Conservation (phyloP, 306 rosid genomes). For the Fragaria nilgerrensis region DNA sequence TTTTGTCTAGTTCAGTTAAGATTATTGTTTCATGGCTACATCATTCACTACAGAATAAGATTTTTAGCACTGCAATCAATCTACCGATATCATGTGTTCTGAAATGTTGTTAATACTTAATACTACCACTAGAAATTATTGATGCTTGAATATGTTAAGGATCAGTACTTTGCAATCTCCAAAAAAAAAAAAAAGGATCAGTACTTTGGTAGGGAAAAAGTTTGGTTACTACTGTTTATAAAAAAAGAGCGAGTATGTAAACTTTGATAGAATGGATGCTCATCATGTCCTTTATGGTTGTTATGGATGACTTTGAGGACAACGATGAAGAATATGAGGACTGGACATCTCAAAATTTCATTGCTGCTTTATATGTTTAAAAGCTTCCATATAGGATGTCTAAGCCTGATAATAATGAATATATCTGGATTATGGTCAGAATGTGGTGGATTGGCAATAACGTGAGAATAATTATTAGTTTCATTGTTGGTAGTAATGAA, state of each 20-base stretch:
- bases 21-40: conserved; percentile 12
- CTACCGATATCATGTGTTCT: background rate
- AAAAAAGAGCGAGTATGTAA: background rate
- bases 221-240: background rate
- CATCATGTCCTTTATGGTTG: conserved; percentile 10
- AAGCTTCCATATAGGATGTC: background rate
- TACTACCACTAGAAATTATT: background rate
- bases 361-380: background rate
- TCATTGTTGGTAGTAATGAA: background rate
- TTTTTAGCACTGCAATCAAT: conserved; percentile 2
- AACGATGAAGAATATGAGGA: background rate
- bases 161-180: background rate
- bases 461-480: background rate
- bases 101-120: background rate
- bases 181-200: background rate
- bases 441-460: no score
- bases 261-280: background rate
- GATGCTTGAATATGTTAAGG: background rate
- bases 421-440: background rate
- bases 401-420: background rate
- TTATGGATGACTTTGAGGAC: background rate
- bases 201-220: background rate
- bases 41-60: background rate
- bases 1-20: background rate
- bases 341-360: background rate